Base-by-base conservation (phyloP, 768 basidiomycete genomes). In the Amanita pallidorosea region DNA sequence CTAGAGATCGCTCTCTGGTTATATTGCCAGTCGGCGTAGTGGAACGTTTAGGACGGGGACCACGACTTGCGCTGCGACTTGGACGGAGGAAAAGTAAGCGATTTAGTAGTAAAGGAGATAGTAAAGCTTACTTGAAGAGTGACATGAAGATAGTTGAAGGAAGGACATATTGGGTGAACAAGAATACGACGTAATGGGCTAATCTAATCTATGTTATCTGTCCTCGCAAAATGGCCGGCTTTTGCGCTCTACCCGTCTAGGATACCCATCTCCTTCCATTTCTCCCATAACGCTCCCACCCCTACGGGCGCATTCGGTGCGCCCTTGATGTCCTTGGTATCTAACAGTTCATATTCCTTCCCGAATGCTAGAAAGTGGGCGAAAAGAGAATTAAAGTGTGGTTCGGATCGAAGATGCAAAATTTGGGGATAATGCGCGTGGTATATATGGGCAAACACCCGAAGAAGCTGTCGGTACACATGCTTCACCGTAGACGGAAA, bases 331-430 rank as follows among this genome's bases (percentile, higher is more conserved):
- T 99, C 96, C 66, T 92, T 92, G 62, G 85, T 69, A 36, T 95
- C 92, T 54, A 98, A 66, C 35, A 98, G 68, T 61, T 96, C 89
- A 63, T 96, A 99, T 65, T 97, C 92, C 53, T 84, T 80, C 2
- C 96, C 96, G 61, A 98, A 98, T 0, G 95, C 88, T 29, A 99
- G 73, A 70, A 96, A 98, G 67, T 99, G 96, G 0, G 96, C 96
- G 64, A 99, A 99, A 33, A 99, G 79, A 5, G 92, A 95, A 66
- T 95, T 95, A 69, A 95, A 94, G 64, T 96, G 94, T 0, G 88
- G 88, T 65, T 98, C 96, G 12, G 88, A 83, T 49, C 90, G 89
- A 31, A 99, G 79, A 63, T 99, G 96, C 29, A 99, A 80, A 60
- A 98, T 85, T 59, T 87, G 83, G 9, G 76, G 72, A 65, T 93